Conservation (phyloP, 2,329 filamentous ascomycete species). For the Bisporella sp. region DNA sequence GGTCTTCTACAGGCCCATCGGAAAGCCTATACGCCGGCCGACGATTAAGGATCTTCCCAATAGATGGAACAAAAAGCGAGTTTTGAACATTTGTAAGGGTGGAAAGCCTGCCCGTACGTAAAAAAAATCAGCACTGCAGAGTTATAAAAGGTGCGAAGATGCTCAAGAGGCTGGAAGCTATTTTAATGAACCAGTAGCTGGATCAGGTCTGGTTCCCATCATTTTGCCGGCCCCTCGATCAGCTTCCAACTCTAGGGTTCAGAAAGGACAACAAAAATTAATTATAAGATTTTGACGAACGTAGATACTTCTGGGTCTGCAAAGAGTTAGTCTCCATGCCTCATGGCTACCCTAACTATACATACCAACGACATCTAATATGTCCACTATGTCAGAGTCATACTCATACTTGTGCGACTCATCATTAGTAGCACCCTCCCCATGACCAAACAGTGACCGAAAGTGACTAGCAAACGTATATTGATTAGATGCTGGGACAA, state of each 20-base stretch:
- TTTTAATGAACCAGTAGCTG: too few relatives aligned
- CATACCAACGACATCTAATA: constrained; percentile 62
- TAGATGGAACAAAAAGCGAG: constrained; percentile 74
- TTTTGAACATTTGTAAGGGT: constrained; percentile 87
- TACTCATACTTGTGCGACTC: constrained; percentile 39
- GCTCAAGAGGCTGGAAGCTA: too few relatives aligned
- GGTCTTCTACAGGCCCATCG: constrained; percentile 8
- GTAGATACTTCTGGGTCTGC: constrained; percentile 78
- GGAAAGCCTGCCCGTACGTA: constrained; percentile 40
- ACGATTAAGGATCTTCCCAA: constrained; percentile 67
- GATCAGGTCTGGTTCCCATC: too few relatives aligned
- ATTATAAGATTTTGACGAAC: too few relatives aligned
- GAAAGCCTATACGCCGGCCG: constrained; percentile 30
- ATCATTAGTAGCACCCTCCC: constrained; percentile 4
- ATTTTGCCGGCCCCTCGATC: too few relatives aligned
- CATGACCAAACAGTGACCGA: constrained; percentile 10
- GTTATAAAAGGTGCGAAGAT: too few relatives aligned
- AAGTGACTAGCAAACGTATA: constrained; percentile 11
- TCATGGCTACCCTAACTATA: constrained; percentile 3
- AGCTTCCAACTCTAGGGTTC: too few relatives aligned
- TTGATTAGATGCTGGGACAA: constrained; percentile 5
- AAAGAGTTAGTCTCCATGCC: constrained; percentile 17
- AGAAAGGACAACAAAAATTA: too few relatives aligned
- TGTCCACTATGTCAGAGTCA: constrained; percentile 54
- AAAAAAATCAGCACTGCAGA: too few relatives aligned